Base-by-base conservation (phyloP, 2,329 filamentous ascomycete genomes). In the Graphiopsis chlorocephala region DNA sequence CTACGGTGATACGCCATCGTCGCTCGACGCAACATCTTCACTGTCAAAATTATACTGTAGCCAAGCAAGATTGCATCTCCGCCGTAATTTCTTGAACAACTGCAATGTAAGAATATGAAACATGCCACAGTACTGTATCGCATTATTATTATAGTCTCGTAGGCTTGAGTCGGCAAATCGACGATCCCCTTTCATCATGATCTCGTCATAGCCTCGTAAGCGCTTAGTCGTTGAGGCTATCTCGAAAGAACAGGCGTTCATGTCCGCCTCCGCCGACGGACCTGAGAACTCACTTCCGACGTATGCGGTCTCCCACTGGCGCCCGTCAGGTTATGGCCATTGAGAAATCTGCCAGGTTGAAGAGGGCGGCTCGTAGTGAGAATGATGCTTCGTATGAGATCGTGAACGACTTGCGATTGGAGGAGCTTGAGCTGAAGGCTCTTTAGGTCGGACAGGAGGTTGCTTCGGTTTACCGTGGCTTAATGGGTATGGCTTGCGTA, bases 221-320 rank as follows among this genome's bases (percentile, higher is more conserved):
- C 50, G 50, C 50, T 31, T 53, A 26, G 15, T 26, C 2, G 6
- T 26, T n/a, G 2, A 1, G 23, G 14, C 12, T 6, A 31, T 15
- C 12, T 4, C 14, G 35, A 28, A 15, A 53, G 14, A 31, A 1
- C 14, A 53, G 25, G 55, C 12, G 25, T 58, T 58, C 23, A n/a
- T 11, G 33, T 4, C 33, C 55, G 33, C 29, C 42, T 31, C 57
- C 57, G 57, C 57, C 57, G 57, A 60, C 57, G 57, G 57, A 31
- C 28, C 26, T 60, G 17, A 29, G 26, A 20, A 35, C 42, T 23
- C 42, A 31, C 42, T 29, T 60, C 57, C 57, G 57, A 60, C 57
- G n/a, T 31, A 48, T 48, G 38, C 42, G 42, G 57, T 29, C 57
- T n/a, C 28, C 57, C 57, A 50, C 57, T 60, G 42, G 57, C 17